These are phyloP conservation scores for Meyerozyma carpophila DNA, from an alignment of 1,139 yeast species.

Conservation along the genomic window DNA sequence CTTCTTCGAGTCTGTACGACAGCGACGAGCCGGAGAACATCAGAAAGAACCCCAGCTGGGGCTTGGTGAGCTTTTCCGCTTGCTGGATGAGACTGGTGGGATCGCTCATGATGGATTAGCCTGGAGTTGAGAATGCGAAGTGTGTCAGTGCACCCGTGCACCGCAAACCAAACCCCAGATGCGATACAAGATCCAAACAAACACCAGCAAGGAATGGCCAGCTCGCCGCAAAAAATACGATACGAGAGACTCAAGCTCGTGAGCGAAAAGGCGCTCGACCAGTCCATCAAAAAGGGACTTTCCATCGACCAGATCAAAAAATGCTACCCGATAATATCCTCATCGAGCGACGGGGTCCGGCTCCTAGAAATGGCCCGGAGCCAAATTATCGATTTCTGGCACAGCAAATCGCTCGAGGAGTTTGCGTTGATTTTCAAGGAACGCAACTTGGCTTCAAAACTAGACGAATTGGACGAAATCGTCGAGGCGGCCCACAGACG, in stretches of 20 bases:
- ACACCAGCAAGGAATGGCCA: neutral
- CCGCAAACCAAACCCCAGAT: neutral
- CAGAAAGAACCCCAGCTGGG: conserved; percentile 71
- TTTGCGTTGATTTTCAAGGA: conserved; percentile 64
- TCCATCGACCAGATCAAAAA: conserved; percentile 54
- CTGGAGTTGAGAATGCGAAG: neutral
- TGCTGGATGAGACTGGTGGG: conserved; percentile 37
- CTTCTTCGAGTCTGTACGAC: conserved; percentile 74
- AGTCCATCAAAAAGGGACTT: conserved; percentile 54
- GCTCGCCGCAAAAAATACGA: conserved; percentile 34
- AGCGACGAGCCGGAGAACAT: conserved; percentile 68
- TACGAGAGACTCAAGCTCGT: conserved; percentile 51
- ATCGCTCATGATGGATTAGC: conserved; percentile 23
- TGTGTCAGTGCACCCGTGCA: neutral
- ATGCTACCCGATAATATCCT: conserved; percentile 63
- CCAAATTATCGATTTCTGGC: conserved; percentile 63
- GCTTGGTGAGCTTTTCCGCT: conserved; percentile 45
- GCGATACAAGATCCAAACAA: neutral
- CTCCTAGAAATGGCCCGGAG: conserved; percentile 53
- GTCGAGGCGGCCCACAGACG: conserved; percentile 48
- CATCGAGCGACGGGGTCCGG: conserved; percentile 43
- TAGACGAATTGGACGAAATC: conserved; percentile 63
- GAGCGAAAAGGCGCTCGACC: conserved; percentile 61
- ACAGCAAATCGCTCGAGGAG: conserved; percentile 50
- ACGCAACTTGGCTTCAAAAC: conserved; percentile 49